Conservation (phyloP, 352 stramenopile genomes). For the Phytopythium aichiense region DNA sequence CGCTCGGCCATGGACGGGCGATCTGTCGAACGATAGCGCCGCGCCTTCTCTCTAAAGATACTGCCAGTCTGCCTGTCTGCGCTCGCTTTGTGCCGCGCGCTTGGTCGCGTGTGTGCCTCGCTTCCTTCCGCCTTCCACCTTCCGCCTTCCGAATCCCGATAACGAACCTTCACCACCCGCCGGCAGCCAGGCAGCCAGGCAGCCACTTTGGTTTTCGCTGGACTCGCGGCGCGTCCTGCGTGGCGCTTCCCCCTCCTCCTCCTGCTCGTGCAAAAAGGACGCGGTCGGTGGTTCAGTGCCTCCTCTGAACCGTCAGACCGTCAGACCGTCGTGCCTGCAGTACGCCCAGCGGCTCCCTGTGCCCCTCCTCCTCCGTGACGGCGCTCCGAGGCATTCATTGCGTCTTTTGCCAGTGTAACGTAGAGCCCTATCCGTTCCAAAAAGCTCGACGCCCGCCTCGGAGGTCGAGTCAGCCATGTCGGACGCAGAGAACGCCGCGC, state of each 20-base stretch:
- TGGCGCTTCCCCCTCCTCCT: background rate
- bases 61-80: too few species aligned
- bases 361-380: background rate
- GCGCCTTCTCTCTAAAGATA: constrained; percentile 5
- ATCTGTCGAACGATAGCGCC: constrained; percentile 1
- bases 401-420: background rate
- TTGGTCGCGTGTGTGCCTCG: background rate
- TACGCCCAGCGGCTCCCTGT: background rate
- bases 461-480: background rate
- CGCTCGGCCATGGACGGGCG: background rate
- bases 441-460: too few species aligned
- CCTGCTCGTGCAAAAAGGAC: background rate
- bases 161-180: too few species aligned
- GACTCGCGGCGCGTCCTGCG: background rate
- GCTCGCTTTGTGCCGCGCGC: background rate
- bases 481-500: background rate
- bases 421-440: background rate
- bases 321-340: background rate
- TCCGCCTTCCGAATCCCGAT: too few species aligned
- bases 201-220: constrained; percentile 1
- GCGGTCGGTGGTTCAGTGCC: background rate
- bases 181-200: background rate
- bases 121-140: background rate
- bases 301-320: background rate
- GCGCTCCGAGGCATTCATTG: background rate